Evolutionary conservation across 1,284 basidiomycete species (phyloP), one percentile per base, ranked within the genome.

Genomic region (Pyrrhoderma lamaoense): DNA sequence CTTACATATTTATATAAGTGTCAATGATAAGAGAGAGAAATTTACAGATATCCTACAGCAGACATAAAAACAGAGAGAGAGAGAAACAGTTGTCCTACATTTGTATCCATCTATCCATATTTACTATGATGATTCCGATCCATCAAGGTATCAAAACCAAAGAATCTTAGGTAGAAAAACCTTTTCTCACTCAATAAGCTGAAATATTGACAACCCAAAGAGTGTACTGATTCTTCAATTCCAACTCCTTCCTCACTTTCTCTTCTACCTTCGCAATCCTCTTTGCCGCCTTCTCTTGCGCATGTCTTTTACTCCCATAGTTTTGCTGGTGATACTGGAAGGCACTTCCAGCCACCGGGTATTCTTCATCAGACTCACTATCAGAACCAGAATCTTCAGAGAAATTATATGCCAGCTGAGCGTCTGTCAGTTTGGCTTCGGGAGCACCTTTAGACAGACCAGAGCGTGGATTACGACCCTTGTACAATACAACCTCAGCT

Each of bases 401-500:
- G 2, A 62, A 66, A 13, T 39, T 36, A 37, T 44, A n/a, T 14
- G 39, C 49, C 8, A 46, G 38, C 45, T 51, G 31, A 14, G 43
- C 49, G 8, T 37, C 67, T 11, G 75, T 74, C 23, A 84, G 67
- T 48, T 73, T 68, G 51, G 70, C 65, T 58, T 87, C 83, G 34
- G 78, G 59, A 0, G 66, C 59, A 37, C 85, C 84, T 0, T 69
- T 67, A 36, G 67, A 65, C 7, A 70, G 68, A 1, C 87, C 87
- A 21, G 85, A 82, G 55, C 82, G 80, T 38, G 83, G 78, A 64
- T 86, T 79, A 40, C 75, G 77, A 42, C 87, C 87, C 62, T 81
- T 85, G 71, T 79, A 89, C 9, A 90, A 69, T 27, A 86, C 73
- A 45, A 86, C 66, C 59, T 90, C 87, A 34, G 85, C 76, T 16